phyloP scores from a whole-genome alignment of 805 yeast species.

The Zygosaccharomyces siamensis region DNA sequence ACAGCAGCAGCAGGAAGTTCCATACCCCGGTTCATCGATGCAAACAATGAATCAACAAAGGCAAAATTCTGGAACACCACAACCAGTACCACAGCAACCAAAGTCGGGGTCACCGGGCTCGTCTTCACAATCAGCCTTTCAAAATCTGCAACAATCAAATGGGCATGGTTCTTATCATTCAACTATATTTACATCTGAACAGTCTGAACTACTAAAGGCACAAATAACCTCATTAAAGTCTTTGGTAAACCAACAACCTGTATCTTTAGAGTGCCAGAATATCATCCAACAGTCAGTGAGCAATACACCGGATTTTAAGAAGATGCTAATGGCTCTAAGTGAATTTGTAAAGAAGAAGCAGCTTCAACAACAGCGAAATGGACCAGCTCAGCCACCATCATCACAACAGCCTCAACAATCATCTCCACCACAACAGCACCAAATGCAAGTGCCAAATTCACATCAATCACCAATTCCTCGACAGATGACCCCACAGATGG shows the following conservation, averaged over 20 bases:
- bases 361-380: constrained; percentile 8
- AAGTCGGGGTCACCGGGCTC: not conserved
- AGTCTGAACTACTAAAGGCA: constrained; percentile 32
- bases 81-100: not conserved
- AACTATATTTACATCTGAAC: constrained; percentile 28
- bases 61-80: constrained; percentile 4
- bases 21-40: constrained; percentile 5
- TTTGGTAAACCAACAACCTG: constrained; percentile 29
- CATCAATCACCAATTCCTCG: not conserved
- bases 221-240: constrained; percentile 35
- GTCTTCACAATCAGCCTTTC: not conserved
- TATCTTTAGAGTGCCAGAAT: constrained; percentile 27
- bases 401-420: constrained; percentile 1
- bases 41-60: constrained; percentile 7
- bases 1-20: constrained; percentile 7
- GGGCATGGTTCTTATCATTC: constrained; percentile 4
- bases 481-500: constrained; percentile 5
- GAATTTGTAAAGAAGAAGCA: constrained; percentile 25
- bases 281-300: constrained; percentile 31
- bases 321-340: constrained; percentile 28
- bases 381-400: not conserved
- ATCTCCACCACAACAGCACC: constrained; percentile 4
- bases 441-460: not conserved
- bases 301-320: constrained; percentile 33
- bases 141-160: constrained; percentile 1